phyloP scores from a whole-genome alignment of 2,329 filamentous ascomycete genomes.

The Aplosporella prunicola region DNA sequence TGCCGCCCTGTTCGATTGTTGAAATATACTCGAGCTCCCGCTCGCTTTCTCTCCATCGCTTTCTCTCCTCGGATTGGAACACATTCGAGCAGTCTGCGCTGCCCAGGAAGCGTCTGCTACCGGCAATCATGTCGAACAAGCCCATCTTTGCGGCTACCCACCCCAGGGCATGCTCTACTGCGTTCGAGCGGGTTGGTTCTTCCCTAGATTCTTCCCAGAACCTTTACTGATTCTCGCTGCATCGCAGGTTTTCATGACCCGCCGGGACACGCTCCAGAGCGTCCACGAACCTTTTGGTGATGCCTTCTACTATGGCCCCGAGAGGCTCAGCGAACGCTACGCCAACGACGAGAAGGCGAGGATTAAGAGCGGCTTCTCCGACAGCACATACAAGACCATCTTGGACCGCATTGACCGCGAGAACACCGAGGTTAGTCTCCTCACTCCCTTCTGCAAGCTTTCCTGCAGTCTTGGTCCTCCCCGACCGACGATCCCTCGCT shows the following conservation, averaged over 20 bases:
- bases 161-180: constrained; percentile 89
- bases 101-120: not conserved
- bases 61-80: no score
- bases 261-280: constrained; percentile 68
- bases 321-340: constrained; percentile 73
- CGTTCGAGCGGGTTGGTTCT: constrained; percentile 76
- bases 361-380: constrained; percentile 52
- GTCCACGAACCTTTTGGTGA: constrained; percentile 96
- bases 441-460: constrained; percentile 19
- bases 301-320: constrained; percentile 91
- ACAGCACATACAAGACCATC: constrained; percentile 67
- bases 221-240: constrained; percentile 12
- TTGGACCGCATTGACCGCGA: constrained; percentile 66
- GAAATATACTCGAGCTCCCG: not conserved
- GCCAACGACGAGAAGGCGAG: constrained; percentile 53
- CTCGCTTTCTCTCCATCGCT: not conserved
- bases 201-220: constrained; percentile 8
- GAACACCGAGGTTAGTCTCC: constrained; percentile 57
- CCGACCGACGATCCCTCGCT: no score
- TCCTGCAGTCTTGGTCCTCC: constrained; percentile 8
- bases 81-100: not conserved
- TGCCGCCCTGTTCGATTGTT: constrained; percentile 5
- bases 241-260: constrained; percentile 78
- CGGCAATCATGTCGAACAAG: constrained; percentile 56
- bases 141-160: constrained; percentile 91